Conservation (phyloP, 106 monocot species). For the Allium cepa region DNA sequence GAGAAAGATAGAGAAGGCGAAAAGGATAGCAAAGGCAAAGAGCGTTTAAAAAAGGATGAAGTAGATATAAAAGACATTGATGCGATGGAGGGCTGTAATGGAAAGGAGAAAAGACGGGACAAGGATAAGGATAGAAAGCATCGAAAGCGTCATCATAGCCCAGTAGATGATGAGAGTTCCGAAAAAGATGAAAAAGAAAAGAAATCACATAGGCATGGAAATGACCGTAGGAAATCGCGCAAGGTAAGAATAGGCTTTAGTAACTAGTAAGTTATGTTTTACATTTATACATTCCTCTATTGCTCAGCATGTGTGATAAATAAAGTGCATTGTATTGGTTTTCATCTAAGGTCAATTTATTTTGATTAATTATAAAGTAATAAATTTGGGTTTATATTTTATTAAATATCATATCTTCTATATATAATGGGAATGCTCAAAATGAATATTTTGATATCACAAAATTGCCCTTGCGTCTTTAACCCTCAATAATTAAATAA, state of each 20-base stretch:
- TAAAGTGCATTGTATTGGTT: no score
- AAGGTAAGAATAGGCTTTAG: slow-evolving; percentile 34
- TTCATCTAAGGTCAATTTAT: no score
- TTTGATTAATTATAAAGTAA: no score
- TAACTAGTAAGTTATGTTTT: no score
- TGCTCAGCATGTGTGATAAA: no score
- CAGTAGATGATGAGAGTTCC: slow-evolving; percentile 65
- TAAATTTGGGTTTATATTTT: no score
- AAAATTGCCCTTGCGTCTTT: no score
- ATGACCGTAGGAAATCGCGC: slow-evolving; percentile 76
- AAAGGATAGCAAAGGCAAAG: slow-evolving; percentile 62
- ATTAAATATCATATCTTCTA: no score
- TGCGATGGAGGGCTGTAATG: slow-evolving; percentile 28
- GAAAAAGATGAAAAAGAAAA: slow-evolving; percentile 88
- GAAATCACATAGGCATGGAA: slow-evolving; percentile 73
- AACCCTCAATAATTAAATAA: no score
- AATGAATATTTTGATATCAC: no score
- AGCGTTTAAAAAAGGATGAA: slow-evolving; percentile 57
- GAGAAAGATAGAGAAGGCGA: slow-evolving; percentile 56
- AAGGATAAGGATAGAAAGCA: slow-evolving; percentile 92
- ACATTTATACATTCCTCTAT: no score
- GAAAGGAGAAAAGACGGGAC: slow-evolving; percentile 70
- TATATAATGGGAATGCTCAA: no score
- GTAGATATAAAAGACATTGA: slow-evolving; percentile 46
- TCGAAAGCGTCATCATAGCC: slow-evolving; percentile 68